Evolutionary conservation across 192 early-diverging fungal genomes (phyloP), one percentile per base, ranked within the genome.

Genomic region (Lobosporangium transversale): DNA sequence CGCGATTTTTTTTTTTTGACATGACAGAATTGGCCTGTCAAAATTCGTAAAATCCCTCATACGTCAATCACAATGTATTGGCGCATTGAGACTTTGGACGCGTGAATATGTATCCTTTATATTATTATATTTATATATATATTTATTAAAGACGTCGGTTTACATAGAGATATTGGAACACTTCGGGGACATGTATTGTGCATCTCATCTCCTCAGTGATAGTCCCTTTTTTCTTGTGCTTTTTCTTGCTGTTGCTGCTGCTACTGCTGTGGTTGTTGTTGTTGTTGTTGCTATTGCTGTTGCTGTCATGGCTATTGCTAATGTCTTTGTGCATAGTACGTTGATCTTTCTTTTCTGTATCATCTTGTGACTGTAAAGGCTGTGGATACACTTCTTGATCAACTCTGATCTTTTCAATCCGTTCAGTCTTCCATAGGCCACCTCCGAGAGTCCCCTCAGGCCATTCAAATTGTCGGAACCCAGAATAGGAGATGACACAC

Each of bases 401-500:
- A n/a, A 61, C 68, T 21, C 37, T 53, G 52, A 70, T 57, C 59
- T 53, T 43, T 14, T 56, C 51, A 48, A 70, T 62, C 31, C 27
- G 7, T 27, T 70, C 68, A 9, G 68, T 70, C 32, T 24, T 42
- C 68, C 68, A 70, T 6, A 70, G 59, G 1, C 53, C 58, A 29
- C n/a, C 11, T 1, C 58, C 68, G 12, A 61, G 24, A 12, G 50
- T 26, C 18, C 18, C 66, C 27, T 60, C 52, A 15, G 17, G 29
- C 68, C 68, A 70, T 37, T 70, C 68, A 20, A 62, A 70, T 24
- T 70, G 68, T 18, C 68, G 68, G 24, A 70, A 70, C 23, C 59
- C 43, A 0, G 68, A 70, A 31, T 70, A 70, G 0, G 68, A 70
- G 18, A 70, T 35, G 40, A 70, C 68, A 37, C 58, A 62, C 68